Conservation (phyloP, 169 alveolate genomes). For the Eimeria falciformis region DNA sequence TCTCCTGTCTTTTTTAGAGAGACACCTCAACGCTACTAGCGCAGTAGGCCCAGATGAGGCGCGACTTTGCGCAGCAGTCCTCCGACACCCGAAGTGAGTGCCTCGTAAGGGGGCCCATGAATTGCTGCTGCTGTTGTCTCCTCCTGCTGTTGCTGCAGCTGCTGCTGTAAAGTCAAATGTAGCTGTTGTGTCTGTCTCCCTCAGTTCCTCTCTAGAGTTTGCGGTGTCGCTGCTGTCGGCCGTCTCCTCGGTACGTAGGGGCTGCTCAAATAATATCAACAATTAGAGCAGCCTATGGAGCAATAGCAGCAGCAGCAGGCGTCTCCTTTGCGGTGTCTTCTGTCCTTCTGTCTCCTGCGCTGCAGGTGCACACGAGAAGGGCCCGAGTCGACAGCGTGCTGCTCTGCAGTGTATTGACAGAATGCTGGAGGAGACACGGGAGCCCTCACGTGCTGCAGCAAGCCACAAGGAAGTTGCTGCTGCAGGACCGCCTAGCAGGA, state of each 20-base stretch:
- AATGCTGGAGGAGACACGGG: constrained; percentile 20
- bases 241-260: neutral
- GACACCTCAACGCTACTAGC: neutral
- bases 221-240: constrained; percentile 27
- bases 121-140: neutral
- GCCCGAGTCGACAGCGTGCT: neutral
- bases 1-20: constrained; percentile 7
- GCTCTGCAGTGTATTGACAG: neutral
- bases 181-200: neutral
- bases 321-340: neutral
- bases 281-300: neutral
- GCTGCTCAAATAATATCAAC: neutral
- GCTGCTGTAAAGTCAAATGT: neutral
- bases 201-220: neutral
- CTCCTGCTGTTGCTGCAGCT: neutral
- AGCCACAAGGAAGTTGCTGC: constrained; percentile 25
- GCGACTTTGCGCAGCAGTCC: neutral
- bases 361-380: constrained; percentile 18
- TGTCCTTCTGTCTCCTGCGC: too few species aligned
- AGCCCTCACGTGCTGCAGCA: neutral
- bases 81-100: constrained; percentile 17
- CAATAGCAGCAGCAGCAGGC: neutral
- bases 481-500: constrained; percentile 15
- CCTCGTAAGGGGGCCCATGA: neutral
- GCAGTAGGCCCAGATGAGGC: neutral